Evolutionary conservation across 176 grass and related monocot species (phyloP).

Genomic region (Secale cereale): DNA sequence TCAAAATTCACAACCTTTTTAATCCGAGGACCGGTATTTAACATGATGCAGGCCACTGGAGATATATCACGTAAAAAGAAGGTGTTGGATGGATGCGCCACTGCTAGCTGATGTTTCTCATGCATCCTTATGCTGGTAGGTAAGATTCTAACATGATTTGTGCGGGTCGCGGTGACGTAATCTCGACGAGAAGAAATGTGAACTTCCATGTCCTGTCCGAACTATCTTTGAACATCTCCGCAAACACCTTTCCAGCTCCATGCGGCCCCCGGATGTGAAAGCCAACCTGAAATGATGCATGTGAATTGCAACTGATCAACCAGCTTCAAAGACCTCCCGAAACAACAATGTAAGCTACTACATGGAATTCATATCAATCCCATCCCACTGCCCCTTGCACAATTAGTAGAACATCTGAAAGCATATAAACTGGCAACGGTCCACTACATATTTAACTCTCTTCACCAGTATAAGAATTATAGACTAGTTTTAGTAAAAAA

Average conservation of each 20-base stretch:
- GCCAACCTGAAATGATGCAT: conserved; percentile 58
- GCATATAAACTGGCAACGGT: background rate
- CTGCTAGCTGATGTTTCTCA: conserved; percentile 23
- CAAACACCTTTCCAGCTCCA: conserved; percentile 89
- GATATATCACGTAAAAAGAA: background rate
- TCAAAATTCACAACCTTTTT: conserved; percentile 30
- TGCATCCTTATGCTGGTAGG: conserved; percentile 57
- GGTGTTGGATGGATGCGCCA: background rate
- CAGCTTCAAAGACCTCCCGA: background rate
- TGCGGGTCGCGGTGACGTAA: conserved; percentile 59
- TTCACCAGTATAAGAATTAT: background rate
- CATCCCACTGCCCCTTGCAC: background rate
- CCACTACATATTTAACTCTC: background rate
- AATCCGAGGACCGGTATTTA: conserved; percentile 26
- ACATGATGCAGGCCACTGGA: background rate
- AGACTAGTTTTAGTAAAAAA: background rate
- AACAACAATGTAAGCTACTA: background rate
- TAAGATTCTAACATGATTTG: conserved; percentile 94
- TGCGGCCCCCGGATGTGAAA: conserved; percentile 88
- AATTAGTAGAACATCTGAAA: conserved; percentile 5
- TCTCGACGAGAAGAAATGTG: conserved; percentile 90
- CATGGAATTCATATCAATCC: conserved; percentile 2
- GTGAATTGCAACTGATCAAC: background rate
- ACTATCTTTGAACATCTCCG: conserved; percentile 90
- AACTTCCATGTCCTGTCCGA: conserved; percentile 86